A percentile compares a stretch with the other conserved stretches of the same genome.
These are phyloP conservation scores for Nothomitra cinnamomea DNA, from an alignment of 2,329 filamentous ascomycete genomes.

Conservation along the genomic window DNA sequence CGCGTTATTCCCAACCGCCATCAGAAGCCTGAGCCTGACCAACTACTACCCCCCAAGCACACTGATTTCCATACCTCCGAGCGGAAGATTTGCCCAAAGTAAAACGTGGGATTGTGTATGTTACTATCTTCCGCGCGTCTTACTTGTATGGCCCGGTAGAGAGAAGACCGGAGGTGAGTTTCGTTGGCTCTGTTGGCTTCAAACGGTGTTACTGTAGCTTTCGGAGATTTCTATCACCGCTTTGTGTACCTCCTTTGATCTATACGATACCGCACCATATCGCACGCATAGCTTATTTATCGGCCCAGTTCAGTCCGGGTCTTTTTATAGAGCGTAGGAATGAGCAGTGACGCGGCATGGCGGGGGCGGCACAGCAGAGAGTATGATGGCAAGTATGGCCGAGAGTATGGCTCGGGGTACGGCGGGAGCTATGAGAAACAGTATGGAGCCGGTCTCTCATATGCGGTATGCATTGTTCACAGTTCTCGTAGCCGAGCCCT, in stretches of 20 bases:
- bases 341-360: slow-evolving; percentile 4
- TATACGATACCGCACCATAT: not conserved
- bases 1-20: too few species aligned
- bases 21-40: too few species aligned
- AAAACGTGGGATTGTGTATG: not conserved
- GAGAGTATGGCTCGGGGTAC: not conserved
- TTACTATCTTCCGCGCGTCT: not conserved
- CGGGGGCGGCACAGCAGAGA: not conserved
- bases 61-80: too few species aligned
- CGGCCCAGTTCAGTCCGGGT: not conserved
- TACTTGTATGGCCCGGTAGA: slow-evolving; percentile 1
- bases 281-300: not conserved
- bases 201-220: not conserved
- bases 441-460: not conserved
- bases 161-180: slow-evolving; percentile 1
- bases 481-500: not conserved
- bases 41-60: too few species aligned
- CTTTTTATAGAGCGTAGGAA: not conserved
- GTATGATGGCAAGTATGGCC: not conserved
- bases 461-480: not conserved
- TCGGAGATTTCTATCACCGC: not conserved
- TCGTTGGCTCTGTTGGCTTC: not conserved
- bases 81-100: too few species aligned
- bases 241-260: not conserved
- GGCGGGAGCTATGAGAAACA: not conserved